These are phyloP conservation scores for Oryza rufipogon DNA, from an alignment of 176 grass and related monocot species.

Conservation along the genomic window DNA sequence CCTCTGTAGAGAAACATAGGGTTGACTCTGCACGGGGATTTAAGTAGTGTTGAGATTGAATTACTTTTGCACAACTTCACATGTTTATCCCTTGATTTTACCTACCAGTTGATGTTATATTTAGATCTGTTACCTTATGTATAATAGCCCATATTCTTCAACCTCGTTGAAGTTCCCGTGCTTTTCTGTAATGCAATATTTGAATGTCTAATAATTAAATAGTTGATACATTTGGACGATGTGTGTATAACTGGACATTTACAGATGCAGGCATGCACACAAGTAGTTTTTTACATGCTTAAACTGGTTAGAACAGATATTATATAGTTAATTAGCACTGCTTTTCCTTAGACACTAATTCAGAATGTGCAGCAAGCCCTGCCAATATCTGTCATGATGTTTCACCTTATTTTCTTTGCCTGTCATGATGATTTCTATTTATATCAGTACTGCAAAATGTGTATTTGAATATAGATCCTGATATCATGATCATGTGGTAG, in stretches of 20 bases:
- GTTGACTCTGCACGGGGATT: background rate
- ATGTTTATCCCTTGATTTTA: background rate
- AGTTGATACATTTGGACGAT: background rate
- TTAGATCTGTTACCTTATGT: background rate
- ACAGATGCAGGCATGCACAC: background rate
- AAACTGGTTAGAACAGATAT: constrained; percentile 7
- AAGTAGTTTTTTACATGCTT: background rate
- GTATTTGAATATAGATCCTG: constrained; percentile 2
- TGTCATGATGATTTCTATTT: too few species aligned
- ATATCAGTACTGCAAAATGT: background rate
- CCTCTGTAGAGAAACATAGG: background rate
- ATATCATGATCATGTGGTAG: constrained; percentile 3
- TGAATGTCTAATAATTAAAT: constrained; percentile 8
- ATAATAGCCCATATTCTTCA: background rate
- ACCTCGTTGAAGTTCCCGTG: background rate
- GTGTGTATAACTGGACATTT: background rate
- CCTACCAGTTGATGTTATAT: constrained; percentile 18
- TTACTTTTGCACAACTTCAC: background rate
- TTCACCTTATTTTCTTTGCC: too few species aligned
- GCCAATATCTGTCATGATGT: too few species aligned
- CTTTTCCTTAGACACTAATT: background rate
- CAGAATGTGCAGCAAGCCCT: background rate
- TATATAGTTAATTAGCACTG: constrained; percentile 1
- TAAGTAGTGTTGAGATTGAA: background rate
- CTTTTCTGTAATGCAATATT: constrained; percentile 5